Evolutionary conservation across 106 monocot species (phyloP).

Genomic region (Platanthera guangdongensis): DNA sequence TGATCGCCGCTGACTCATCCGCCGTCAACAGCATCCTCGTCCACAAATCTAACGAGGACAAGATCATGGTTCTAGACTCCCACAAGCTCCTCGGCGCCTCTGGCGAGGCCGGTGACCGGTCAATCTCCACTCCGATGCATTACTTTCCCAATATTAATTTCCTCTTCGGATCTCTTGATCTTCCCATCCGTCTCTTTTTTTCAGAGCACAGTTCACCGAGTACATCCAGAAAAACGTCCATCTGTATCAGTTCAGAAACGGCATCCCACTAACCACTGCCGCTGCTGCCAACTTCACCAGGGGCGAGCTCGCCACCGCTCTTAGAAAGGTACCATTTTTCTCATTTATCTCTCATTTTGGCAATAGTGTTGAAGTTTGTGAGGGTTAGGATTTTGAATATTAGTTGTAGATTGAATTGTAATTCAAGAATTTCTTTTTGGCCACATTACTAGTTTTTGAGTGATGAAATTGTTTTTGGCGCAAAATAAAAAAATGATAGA

Average conservation of each 20-base stretch:
- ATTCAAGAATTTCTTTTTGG: neutral
- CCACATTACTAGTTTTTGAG: no score
- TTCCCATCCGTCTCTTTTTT: neutral
- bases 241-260: conserved; percentile 87
- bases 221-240: conserved; percentile 97
- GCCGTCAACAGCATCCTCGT: conserved; percentile 82
- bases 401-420: neutral
- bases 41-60: conserved; percentile 87
- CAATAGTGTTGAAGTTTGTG: neutral
- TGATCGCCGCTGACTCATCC: conserved; percentile 33
- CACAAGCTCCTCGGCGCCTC: conserved; percentile 93
- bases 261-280: conserved; percentile 74
- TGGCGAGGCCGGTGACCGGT: conserved; percentile 81
- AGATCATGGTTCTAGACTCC: conserved; percentile 83
- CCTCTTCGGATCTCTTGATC: neutral
- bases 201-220: conserved; percentile 95
- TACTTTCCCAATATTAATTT: neutral
- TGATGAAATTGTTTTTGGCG: no score
- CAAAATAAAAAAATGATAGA: no score
- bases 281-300: conserved; percentile 89
- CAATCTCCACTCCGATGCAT: neutral
- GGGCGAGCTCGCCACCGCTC: conserved; percentile 88
- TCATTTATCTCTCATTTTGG: neutral
- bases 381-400: conserved; percentile 9
- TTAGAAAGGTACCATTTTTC: conserved; percentile 60